Conservation (phyloP, 805 yeast genomes). For the Danielozyma ontarioensis region DNA sequence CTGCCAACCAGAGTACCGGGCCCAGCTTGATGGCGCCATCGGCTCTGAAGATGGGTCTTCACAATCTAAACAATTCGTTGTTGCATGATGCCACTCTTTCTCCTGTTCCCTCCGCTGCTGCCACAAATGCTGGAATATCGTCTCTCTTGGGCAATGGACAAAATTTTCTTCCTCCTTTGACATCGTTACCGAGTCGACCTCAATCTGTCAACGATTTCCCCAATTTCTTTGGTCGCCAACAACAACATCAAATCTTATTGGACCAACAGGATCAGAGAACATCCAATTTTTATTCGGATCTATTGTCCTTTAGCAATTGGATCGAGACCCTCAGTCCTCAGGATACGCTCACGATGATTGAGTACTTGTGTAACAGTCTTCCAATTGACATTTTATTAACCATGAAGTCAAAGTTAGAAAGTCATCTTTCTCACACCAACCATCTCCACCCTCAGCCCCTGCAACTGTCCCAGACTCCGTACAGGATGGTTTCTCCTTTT, state of each 20-base stretch:
- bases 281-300: conserved; percentile 38
- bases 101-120: conserved; percentile 11
- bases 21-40: conserved; percentile 13
- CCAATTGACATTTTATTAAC: conserved; percentile 48
- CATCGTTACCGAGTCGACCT: conserved; percentile 34
- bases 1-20: conserved; percentile 3
- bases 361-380: conserved; percentile 45
- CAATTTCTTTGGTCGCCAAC: conserved; percentile 3
- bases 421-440: conserved; percentile 20
- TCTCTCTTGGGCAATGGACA: conserved; percentile 19
- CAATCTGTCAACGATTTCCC: conserved; percentile 38
- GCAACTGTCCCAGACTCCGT: conserved; percentile 6
- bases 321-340: conserved; percentile 44
- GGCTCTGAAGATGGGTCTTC: conserved; percentile 8
- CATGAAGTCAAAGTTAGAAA: conserved; percentile 35
- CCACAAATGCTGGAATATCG: conserved; percentile 16
- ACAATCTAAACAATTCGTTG: conserved; percentile 7
- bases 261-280: conserved; percentile 8
- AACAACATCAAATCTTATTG: conserved; percentile 1
- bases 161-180: conserved; percentile 24
- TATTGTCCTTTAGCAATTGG: conserved; percentile 48
- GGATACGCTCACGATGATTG: conserved; percentile 50
- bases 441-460: conserved; percentile 11
- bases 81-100: conserved; percentile 17
- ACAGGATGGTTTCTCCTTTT: conserved; percentile 5